These are phyloP conservation scores for Hirschfeldia incana DNA, from an alignment of 345 rosid species.

Conservation along the genomic window DNA sequence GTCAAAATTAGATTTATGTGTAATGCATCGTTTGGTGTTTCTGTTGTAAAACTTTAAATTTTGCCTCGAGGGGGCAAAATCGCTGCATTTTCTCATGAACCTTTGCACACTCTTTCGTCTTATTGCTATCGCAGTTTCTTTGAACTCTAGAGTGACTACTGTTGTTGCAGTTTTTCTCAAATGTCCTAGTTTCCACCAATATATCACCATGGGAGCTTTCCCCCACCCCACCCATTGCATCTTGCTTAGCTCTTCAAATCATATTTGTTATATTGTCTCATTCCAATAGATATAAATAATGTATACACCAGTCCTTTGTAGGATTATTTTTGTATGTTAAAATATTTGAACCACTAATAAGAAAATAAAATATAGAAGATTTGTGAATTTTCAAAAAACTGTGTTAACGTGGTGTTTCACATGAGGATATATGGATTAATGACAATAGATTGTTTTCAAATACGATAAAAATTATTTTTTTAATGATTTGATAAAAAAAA, in stretches of 20 bases:
- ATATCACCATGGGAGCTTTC: no score
- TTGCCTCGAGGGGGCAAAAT: constrained; percentile 2
- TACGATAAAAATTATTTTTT: no score
- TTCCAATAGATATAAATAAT: no score
- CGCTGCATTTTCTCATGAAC: constrained; percentile 26
- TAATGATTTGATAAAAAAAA: neutral
- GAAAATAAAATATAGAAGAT: no score
- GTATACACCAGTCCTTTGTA: no score
- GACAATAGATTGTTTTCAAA: neutral
- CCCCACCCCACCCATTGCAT: no score
- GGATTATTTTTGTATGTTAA: no score
- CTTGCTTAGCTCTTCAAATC: no score
- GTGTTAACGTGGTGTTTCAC: neutral
- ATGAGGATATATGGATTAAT: neutral
- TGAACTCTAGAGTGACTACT: neutral
- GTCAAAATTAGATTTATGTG: constrained; percentile 11
- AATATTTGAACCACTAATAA: no score
- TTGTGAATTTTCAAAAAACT: neutral
- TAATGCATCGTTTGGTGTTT: constrained; percentile 19
- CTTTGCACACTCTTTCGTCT: neutral
- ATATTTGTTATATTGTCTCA: no score
- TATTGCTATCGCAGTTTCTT: neutral
- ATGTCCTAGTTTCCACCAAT: no score
- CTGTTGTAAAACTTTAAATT: constrained; percentile 22
- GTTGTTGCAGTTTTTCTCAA: no score